Evolutionary conservation across 2,329 filamentous ascomycete genomes (phyloP), one percentile per base, ranked within the genome.

Genomic region (Exophiala lecanii-corni): DNA sequence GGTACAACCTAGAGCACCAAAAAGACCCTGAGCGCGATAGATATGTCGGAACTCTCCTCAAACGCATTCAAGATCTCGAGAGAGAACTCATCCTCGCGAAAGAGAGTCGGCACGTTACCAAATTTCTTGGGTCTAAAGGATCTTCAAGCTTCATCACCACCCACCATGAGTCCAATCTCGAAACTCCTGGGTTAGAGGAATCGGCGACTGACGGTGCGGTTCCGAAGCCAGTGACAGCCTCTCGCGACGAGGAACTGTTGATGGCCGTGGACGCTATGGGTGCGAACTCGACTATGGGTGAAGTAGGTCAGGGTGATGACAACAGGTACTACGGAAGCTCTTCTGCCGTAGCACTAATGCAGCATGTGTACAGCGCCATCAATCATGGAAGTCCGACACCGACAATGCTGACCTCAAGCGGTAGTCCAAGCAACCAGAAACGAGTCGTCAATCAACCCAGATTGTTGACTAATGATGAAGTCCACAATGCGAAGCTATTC

Each of bases 271-370:
- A 44, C 0, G 65, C 61, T 6, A 68, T 70, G 66, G 65, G 67
- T 2, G 61, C 64, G 12, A 57, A 60, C n/a, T 59, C 61, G 2
- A 59, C 61, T n/a, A 19, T 36, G 2, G 19, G 26, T 5, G 55
- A 60, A 13, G 56, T 60, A n/a, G 49, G 59, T 9, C 50, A 47
- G 1, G 53, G 48, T 36, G 32, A 46, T 42, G 35, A 36, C 17
- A 49, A 51, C 20, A 54, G 62, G 32, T 70, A 62, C 30, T 68
- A 64, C 25, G 67, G 67, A 2, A 60, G 58, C 40, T 68, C 67
- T 1, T 68, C 65, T 0, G 59, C 64, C 2, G 66, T 62, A 0
- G 66, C 61, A 0, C 66, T 70, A 31, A 59, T 69, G 50, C 63
- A 65, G 18, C 63, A 69, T 20, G 60, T 65, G 2, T 59, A 55